These are phyloP conservation scores for Salmacisia buchloeana DNA, from an alignment of 1,284 basidiomycete species.

Conservation along the genomic window DNA sequence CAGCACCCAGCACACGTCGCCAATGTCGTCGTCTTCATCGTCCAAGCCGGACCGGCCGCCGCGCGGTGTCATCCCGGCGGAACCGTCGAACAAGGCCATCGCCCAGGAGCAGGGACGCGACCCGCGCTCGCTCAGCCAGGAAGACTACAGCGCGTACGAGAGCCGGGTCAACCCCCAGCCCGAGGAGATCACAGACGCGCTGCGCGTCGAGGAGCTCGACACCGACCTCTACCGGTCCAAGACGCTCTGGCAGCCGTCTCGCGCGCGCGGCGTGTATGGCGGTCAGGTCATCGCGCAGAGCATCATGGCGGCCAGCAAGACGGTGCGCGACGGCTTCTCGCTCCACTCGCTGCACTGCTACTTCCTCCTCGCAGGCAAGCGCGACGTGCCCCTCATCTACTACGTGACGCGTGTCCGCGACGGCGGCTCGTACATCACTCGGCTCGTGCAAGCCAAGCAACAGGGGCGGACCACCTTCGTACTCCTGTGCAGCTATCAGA, in stretches of 20 bases:
- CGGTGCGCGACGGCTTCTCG: constrained; percentile 29
- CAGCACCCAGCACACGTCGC: too few relatives aligned
- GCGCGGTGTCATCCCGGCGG: too few relatives aligned
- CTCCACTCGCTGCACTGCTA: constrained; percentile 42
- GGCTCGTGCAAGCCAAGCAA: constrained; percentile 42
- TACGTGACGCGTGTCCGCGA: constrained; percentile 39
- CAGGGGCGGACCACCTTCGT: constrained; percentile 34
- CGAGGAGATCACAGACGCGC: constrained; percentile 28
- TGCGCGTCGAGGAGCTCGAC: constrained; percentile 41
- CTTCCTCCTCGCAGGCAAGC: constrained; percentile 40
- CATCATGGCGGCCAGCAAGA: constrained; percentile 33
- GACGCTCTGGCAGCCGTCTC: constrained; percentile 36
- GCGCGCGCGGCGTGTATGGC: constrained; percentile 46
- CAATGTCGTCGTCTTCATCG: too few relatives aligned
- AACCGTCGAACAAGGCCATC: constrained; percentile 7
- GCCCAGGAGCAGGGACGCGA: constrained; percentile 7
- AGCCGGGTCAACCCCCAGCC: not conserved
- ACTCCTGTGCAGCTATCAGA: constrained; percentile 43
- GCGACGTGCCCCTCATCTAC: constrained; percentile 38
- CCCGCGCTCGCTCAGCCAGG: constrained; percentile 8
- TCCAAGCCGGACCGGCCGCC: too few relatives aligned
- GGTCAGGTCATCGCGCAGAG: constrained; percentile 45
- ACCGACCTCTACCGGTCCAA: constrained; percentile 27
- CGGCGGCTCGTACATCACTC: constrained; percentile 43
- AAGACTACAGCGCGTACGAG: constrained; percentile 6